These are phyloP conservation scores for Stipa capillata DNA, from an alignment of 176 grass and related monocot genomes.

Conservation along the genomic window DNA sequence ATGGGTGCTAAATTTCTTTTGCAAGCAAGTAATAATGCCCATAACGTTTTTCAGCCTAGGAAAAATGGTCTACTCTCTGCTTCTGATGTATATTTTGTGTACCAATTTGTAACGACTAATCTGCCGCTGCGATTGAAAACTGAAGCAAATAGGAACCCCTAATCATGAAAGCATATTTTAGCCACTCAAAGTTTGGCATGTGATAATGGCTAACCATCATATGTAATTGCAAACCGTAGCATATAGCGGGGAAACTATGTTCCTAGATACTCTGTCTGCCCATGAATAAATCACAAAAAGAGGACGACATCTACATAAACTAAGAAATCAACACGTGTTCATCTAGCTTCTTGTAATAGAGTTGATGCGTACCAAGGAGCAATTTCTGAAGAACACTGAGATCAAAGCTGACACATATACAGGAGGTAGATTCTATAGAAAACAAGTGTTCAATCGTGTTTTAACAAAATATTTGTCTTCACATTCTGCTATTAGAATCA, in stretches of 20 bases:
- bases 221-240: background rate
- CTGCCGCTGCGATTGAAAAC: background rate
- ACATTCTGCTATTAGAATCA: background rate
- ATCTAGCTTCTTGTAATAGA: background rate
- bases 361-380: background rate
- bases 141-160: background rate
- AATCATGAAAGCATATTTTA: background rate
- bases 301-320: background rate
- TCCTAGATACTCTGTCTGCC: background rate
- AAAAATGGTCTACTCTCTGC: background rate
- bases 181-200: background rate
- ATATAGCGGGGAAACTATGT: background rate
- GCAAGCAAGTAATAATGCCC: background rate
- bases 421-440: background rate
- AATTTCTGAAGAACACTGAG: background rate
- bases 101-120: no score
- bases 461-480: background rate
- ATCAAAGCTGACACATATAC: background rate
- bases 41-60: background rate
- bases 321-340: background rate
- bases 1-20: background rate
- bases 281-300: background rate
- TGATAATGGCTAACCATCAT: background rate
- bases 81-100: background rate
- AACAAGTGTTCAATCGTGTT: background rate